Conservation (phyloP, 371 early-diverging fungal species). For the Umbelopsis sp. region DNA sequence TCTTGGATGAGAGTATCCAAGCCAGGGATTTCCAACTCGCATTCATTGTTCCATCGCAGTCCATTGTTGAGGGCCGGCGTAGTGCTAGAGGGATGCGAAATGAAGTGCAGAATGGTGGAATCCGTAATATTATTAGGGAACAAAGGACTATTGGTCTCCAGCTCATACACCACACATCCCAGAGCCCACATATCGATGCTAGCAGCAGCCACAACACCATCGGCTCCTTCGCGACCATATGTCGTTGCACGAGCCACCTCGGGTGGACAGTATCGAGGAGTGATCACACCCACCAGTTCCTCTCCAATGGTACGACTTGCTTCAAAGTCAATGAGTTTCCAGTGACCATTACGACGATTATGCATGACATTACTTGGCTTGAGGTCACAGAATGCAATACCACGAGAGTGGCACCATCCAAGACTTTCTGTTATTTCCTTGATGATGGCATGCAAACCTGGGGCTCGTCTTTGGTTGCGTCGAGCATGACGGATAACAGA, state of each 20-base stretch:
- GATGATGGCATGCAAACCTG: conserved; percentile 21
- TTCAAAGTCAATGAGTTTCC: conserved; percentile 54
- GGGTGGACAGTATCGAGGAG: conserved; percentile 43
- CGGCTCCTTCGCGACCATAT: conserved; percentile 51
- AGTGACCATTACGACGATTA: conserved; percentile 21
- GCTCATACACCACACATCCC: conserved; percentile 51
- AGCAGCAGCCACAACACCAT: conserved; percentile 52
- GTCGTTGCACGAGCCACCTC: conserved; percentile 55
- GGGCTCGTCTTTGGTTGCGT: conserved; percentile 13
- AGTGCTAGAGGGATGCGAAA: conserved; percentile 53
- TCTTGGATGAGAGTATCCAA: conserved; percentile 41
- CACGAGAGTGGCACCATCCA: conserved; percentile 41
- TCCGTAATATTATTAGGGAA: conserved; percentile 49
- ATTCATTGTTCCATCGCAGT: conserved; percentile 49
- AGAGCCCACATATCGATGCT: conserved; percentile 54
- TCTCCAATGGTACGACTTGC: conserved; percentile 49
- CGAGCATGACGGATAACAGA: conserved; percentile 26
- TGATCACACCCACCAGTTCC: conserved; percentile 33
- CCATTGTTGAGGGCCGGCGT: conserved; percentile 53
- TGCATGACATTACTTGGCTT: conserved; percentile 52
- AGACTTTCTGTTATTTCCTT: conserved; percentile 38
- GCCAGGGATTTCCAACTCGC: conserved; percentile 51
- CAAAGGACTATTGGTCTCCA: conserved; percentile 46
- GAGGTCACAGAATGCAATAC: conserved; percentile 34
- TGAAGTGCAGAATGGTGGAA: conserved; percentile 52